Conservation (phyloP, 2,329 filamentous ascomycete genomes). For the Colletotrichum sp. region DNA sequence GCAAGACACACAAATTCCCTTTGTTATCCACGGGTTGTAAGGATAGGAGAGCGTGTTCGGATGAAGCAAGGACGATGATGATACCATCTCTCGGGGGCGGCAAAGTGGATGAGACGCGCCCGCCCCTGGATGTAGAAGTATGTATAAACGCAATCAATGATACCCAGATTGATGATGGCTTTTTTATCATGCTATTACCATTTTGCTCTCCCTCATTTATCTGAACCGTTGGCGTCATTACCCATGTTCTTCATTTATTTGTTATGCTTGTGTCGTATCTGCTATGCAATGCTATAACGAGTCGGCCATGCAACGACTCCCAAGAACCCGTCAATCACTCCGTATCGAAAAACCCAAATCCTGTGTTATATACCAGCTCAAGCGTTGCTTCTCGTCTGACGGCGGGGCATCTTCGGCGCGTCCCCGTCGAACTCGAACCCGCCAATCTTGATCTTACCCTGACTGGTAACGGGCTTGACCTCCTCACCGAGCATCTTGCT, state of each 20-base stretch:
- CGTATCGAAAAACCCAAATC: neutral
- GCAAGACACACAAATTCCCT: neutral
- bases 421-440: constrained; percentile 12
- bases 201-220: neutral
- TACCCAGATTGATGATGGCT: constrained; percentile 9
- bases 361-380: neutral
- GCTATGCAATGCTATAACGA: constrained; percentile 7
- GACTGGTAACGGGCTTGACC: neutral
- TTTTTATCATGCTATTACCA: neutral
- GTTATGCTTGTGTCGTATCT: neutral
- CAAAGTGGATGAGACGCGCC: neutral
- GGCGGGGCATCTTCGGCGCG: neutral
- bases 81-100: neutral
- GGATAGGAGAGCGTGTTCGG: neutral
- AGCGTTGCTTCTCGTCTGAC: constrained; percentile 7
- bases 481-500: constrained; percentile 40
- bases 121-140: neutral
- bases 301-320: neutral
- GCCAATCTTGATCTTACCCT: constrained; percentile 6
- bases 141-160: constrained; percentile 1
- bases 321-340: neutral
- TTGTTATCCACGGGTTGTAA: neutral
- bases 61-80: neutral
- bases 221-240: neutral
- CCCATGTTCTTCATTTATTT: neutral